Conservation (phyloP, 305 asterid species). For the Fraxinus paxiana region DNA sequence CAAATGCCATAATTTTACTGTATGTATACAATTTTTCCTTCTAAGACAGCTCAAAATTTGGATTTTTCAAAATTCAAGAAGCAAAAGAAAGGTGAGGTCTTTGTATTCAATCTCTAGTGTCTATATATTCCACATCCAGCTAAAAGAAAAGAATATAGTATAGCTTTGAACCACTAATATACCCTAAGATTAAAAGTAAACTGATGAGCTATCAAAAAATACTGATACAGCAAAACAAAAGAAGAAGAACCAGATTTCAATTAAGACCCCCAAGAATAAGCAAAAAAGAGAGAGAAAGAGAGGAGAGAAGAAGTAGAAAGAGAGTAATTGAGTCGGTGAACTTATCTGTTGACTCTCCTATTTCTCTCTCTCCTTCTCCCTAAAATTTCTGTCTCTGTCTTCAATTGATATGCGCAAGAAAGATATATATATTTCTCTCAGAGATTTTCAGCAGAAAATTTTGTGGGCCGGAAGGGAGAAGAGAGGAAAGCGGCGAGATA, state of each 20-base stretch:
- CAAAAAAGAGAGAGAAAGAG: not conserved
- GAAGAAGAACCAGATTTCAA: not conserved
- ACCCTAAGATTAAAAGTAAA: not conserved
- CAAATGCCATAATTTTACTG: conserved; percentile 58
- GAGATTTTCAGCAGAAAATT: conserved; percentile 22
- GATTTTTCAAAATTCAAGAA: conserved; percentile 18
- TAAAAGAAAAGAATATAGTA: conserved; percentile 8
- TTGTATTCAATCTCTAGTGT: conserved; percentile 12
- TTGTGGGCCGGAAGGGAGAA: conserved; percentile 3
- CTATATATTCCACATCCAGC: conserved; percentile 27
- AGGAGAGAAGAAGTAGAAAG: conserved; percentile 19
- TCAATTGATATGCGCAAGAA: not conserved
- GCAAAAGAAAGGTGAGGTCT: not conserved
- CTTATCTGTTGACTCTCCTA: conserved; percentile 15
- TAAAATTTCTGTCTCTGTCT: not conserved
- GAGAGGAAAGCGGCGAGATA: not conserved
- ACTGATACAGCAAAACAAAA: not conserved
- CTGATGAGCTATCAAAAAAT: not conserved
- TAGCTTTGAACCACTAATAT: conserved; percentile 7
- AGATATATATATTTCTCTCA: not conserved
- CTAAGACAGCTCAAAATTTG: conserved; percentile 4
- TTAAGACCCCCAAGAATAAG: not conserved
- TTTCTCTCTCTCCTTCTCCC: not conserved
- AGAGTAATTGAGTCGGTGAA: conserved; percentile 34
- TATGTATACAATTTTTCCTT: not conserved